Percentiles rank a stretch among this genome's conserved stretches.
Conservation (phyloP, 805 yeast genomes). For the Metschnikowia kofuensis region DNA sequence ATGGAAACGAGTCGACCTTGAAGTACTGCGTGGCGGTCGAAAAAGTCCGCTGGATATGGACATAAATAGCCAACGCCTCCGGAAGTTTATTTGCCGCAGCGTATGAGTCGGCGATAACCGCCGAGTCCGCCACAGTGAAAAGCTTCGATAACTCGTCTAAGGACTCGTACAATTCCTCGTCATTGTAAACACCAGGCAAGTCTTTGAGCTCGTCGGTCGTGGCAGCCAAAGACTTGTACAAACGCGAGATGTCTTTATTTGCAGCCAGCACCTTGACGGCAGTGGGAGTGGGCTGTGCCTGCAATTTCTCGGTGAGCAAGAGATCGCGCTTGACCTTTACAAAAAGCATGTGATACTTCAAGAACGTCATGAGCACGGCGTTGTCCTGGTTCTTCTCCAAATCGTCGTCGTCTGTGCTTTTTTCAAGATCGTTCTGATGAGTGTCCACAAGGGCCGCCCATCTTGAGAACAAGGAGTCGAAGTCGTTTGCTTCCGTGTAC, state of each 20-base stretch:
- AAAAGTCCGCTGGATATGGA: constrained; percentile 22
- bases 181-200: constrained; percentile 90
- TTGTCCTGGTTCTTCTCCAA: constrained; percentile 63
- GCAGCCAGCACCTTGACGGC: constrained; percentile 1
- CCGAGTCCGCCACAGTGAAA: constrained; percentile 44
- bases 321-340: constrained; percentile 73
- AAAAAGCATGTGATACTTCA: constrained; percentile 64
- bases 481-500: constrained; percentile 42
- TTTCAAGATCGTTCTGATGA: constrained; percentile 55
- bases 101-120: constrained; percentile 45
- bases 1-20: constrained; percentile 40
- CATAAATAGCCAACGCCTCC: constrained; percentile 47
- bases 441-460: constrained; percentile 71
- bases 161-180: constrained; percentile 60
- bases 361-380: constrained; percentile 72
- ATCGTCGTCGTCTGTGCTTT: constrained; percentile 46
- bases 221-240: constrained; percentile 49
- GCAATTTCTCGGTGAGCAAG: constrained; percentile 40
- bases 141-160: constrained; percentile 49
- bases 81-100: constrained; percentile 37
- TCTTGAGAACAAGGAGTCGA: constrained; percentile 53
- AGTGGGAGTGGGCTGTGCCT: constrained; percentile 12
- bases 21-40: constrained; percentile 18
- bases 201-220: constrained; percentile 63
- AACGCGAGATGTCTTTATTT: constrained; percentile 44